phyloP scores from a whole-genome alignment of 306 rosid genomes.

The Fragaria nilgerrensis region DNA sequence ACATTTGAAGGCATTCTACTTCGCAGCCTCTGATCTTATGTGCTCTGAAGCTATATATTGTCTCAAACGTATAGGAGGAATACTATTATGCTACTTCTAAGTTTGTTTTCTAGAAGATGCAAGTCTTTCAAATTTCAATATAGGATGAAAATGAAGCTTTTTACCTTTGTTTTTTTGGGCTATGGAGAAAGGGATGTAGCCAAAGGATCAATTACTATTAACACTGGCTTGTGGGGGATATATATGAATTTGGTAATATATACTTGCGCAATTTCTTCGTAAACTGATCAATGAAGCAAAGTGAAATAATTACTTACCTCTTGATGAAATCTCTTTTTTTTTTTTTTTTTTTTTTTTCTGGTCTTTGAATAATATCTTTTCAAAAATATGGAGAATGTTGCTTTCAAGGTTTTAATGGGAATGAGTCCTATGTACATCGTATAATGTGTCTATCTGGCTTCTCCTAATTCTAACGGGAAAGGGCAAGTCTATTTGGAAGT shows the following conservation, averaged over 20 bases:
- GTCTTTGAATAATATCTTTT: not conserved
- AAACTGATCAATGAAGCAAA: not conserved
- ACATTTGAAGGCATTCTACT: constrained; percentile 95
- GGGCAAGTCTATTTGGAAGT: too few relatives aligned
- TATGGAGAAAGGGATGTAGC: not conserved
- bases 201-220: not conserved
- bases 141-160: not conserved
- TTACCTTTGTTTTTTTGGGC: not conserved
- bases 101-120: not conserved
- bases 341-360: not conserved
- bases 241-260: not conserved
- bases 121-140: not conserved
- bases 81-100: not conserved
- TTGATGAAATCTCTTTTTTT: not conserved
- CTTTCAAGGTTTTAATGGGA: too few relatives aligned
- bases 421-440: too few relatives aligned
- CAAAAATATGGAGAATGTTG: too few relatives aligned
- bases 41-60: too few relatives aligned
- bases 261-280: not conserved
- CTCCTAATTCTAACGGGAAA: too few relatives aligned
- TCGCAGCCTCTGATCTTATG: constrained; percentile 50
- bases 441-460: too few relatives aligned
- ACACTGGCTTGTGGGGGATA: not conserved
- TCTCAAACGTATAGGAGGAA: not conserved
- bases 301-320: not conserved